phyloP scores from a whole-genome alignment of 1,139 yeast species.

The Candida tetrigidarum region DNA sequence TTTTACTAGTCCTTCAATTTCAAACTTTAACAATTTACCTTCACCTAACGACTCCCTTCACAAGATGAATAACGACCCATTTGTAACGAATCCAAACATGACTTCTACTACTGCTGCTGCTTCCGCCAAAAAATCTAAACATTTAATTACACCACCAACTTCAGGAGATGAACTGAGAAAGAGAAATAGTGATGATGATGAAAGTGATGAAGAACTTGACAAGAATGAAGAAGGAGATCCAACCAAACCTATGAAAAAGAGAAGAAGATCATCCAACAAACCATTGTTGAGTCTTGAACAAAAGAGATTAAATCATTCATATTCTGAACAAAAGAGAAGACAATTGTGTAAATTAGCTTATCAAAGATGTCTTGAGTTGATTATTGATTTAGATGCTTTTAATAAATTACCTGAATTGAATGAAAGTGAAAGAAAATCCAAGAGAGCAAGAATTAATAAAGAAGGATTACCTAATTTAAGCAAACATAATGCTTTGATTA shows the following conservation, averaged over 20 bases:
- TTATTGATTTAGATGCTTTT: conserved; percentile 47
- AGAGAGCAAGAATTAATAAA: conserved; percentile 46
- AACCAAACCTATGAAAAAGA: conserved; percentile 24
- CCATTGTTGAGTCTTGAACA: conserved; percentile 66
- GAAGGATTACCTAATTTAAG: conserved; percentile 53
- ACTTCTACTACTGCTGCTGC: neutral
- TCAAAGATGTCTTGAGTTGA: conserved; percentile 50
- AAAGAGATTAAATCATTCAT: conserved; percentile 71
- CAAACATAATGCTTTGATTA: conserved; percentile 50
- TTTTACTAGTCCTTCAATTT: conserved; percentile 33
- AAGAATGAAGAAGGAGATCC: conserved; percentile 13
- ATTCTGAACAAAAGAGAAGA: conserved; percentile 77
- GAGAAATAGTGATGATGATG: conserved; percentile 16
- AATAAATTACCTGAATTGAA: conserved; percentile 31
- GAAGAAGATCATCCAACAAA: conserved; percentile 40
- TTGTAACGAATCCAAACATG: neutral
- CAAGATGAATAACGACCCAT: conserved; percentile 1
- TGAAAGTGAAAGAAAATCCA: conserved; percentile 35
- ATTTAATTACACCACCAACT: conserved; percentile 18
- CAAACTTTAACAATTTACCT: conserved; percentile 26
- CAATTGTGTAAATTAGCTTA: conserved; percentile 69
- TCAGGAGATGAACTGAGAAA: conserved; percentile 18
- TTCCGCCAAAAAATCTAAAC: conserved; percentile 1
- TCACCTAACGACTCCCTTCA: conserved; percentile 32
- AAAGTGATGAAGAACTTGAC: conserved; percentile 19